Percentiles rank a stretch among this genome's conserved stretches.
Conservation (phyloP, 1,284 basidiomycete genomes). For the Inonotus hispidus region DNA sequence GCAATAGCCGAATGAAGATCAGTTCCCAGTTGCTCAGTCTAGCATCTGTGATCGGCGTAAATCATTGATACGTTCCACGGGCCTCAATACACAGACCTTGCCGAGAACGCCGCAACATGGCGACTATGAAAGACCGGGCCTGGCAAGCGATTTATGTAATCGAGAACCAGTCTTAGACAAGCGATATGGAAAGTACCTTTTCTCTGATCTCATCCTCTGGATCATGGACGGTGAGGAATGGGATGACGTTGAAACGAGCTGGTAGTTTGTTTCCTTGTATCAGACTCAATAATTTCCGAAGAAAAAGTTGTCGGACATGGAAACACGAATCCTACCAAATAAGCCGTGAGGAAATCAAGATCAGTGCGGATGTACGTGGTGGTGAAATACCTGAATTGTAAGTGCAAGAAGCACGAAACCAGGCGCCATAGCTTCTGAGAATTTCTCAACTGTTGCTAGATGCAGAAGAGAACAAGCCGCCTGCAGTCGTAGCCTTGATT, state of each 20-base stretch:
- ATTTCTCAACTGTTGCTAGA: slow-evolving; percentile 61
- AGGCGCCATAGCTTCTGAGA: slow-evolving; percentile 52
- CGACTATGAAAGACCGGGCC: slow-evolving; percentile 56
- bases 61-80: neutral
- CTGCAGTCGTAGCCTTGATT: slow-evolving; percentile 72
- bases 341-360: neutral
- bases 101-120: slow-evolving; percentile 41
- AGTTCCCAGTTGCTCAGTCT: slow-evolving; percentile 72
- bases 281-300: slow-evolving; percentile 69
- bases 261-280: slow-evolving; percentile 60
- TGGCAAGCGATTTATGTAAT: slow-evolving; percentile 22
- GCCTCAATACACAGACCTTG: slow-evolving; percentile 34
- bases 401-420: slow-evolving; percentile 72
- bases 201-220: slow-evolving; percentile 78
- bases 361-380: neutral
- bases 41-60: slow-evolving; percentile 34
- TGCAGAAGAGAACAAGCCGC: slow-evolving; percentile 81
- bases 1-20: slow-evolving; percentile 80
- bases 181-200: slow-evolving; percentile 35
- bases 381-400: slow-evolving; percentile 61
- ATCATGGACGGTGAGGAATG: slow-evolving; percentile 88
- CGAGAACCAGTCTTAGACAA: neutral
- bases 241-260: slow-evolving; percentile 74
- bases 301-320: slow-evolving; percentile 75
- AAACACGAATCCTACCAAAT: slow-evolving; percentile 74